phyloP scores from a whole-genome alignment of 805 yeast species.

The Schwanniomyces vanrijiae region DNA sequence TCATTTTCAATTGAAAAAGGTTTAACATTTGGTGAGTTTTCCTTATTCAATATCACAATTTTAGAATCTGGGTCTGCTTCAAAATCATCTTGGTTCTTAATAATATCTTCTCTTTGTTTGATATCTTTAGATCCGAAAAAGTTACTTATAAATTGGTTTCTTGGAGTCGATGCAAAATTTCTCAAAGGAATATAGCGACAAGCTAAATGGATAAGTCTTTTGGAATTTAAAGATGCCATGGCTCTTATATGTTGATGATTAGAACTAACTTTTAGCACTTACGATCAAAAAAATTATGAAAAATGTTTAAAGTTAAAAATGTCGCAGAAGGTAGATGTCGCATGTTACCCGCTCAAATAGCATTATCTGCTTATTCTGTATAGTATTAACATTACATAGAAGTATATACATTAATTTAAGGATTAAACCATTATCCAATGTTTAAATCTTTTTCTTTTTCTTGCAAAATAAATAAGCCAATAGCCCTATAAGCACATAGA shows the following conservation, averaged over 20 bases:
- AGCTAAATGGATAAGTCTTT: background rate
- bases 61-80: conserved; percentile 31
- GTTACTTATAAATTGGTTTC: conserved; percentile 27
- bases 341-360: background rate
- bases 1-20: conserved; percentile 26
- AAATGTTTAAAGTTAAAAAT: background rate
- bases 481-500: conserved; percentile 16
- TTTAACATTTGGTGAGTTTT: conserved; percentile 32
- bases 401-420: too few relatives aligned
- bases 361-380: too few relatives aligned
- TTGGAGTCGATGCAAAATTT: conserved; percentile 8
- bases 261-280: background rate
- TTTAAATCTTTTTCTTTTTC: conserved; percentile 3
- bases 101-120: conserved; percentile 32
- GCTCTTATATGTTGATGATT: background rate
- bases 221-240: conserved; percentile 3
- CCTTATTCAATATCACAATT: conserved; percentile 33
- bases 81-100: conserved; percentile 38
- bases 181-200: conserved; percentile 3
- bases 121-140: conserved; percentile 33
- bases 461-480: conserved; percentile 17
- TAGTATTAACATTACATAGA: background rate
- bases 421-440: background rate
- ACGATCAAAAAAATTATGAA: conserved; percentile 1
- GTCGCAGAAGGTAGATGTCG: conserved; percentile 1